Evolutionary conservation across 2,329 filamentous ascomycete genomes (phyloP), one percentile per base, ranked within the genome.

Genomic region (Paracoccidioides lutzii): DNA sequence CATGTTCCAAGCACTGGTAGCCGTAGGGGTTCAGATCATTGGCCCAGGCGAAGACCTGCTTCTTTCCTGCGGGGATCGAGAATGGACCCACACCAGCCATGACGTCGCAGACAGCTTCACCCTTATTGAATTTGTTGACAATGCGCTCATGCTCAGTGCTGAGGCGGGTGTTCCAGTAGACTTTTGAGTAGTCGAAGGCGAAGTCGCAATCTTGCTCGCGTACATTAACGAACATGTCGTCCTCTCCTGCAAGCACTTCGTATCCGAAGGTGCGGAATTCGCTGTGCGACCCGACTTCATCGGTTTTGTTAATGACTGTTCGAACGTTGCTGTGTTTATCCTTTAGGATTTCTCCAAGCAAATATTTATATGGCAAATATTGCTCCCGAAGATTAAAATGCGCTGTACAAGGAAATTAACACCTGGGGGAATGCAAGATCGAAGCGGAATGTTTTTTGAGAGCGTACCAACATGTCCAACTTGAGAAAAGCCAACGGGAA

Each of bases 21-120:
- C 89, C 90, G 64, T 94, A 87, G 0, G 91, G 91, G 67, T 98
- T 98, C 67, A 96, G 84, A 69, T 98, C 93, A 71, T 97, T 98
- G 42, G 90, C 93, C 84, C 88, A 95, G 15, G 96, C 90, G 64
- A 97, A 95, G 33, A 94, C 88, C 42, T 82, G 83, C 70, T 87
- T 91, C 75, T 87, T 94, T 14, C 88, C 93, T 0, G 91, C 90
- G 0, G 93, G 93, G 3, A 95, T 78, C 28, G 91, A 90, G 70
- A 98, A 98, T 0, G 93, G 93, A 0, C 93, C 93, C 52, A 98
- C 90, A 45, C 93, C 93, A 0, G 90, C 91, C 91, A 97, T 98
- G 61, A 96, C 86, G 71, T 98, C 93, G 73, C 86, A 93, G 1
- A 97, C 87, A 3, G 90, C 90, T 66, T 97, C 87, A 42, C 93